Percentiles rank a stretch among this genome's conserved stretches.
These are phyloP conservation scores for Globisporangium middletonii DNA, from an alignment of 352 stramenopile genomes.

Conservation along the genomic window DNA sequence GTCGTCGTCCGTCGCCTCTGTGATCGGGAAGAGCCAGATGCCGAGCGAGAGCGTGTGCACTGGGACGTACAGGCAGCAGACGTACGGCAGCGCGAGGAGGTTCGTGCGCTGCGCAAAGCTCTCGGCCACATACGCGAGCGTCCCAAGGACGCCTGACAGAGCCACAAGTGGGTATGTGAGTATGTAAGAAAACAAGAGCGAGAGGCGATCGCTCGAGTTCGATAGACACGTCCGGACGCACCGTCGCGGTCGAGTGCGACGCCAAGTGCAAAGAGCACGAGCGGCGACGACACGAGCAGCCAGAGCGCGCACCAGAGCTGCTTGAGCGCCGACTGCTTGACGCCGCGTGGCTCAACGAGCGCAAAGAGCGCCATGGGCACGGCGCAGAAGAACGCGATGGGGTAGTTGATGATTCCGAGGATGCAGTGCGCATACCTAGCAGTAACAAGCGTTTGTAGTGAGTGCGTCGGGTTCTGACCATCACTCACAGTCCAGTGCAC, in stretches of 20 bases:
- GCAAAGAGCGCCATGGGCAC: conserved; percentile 58
- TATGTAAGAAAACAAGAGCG: neutral
- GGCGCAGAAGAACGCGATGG: conserved; percentile 67
- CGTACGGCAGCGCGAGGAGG: conserved; percentile 55
- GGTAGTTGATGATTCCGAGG: conserved; percentile 77
- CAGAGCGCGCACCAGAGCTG: conserved; percentile 32
- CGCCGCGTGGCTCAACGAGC: conserved; percentile 31
- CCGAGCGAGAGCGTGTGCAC: conserved; percentile 59
- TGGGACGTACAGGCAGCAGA: conserved; percentile 61
- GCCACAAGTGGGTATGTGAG: neutral
- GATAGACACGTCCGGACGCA: conserved; percentile 5
- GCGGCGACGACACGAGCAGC: conserved; percentile 51
- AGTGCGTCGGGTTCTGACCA: neutral
- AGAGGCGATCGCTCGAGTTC: too few relatives aligned
- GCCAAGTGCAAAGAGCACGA: conserved; percentile 27
- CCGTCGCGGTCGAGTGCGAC: conserved; percentile 18
- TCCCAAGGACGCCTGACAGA: conserved; percentile 5
- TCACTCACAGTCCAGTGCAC: neutral
- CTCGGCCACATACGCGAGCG: conserved; percentile 24
- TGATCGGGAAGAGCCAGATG: conserved; percentile 32
- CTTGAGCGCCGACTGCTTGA: conserved; percentile 13
- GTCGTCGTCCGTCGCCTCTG: neutral
- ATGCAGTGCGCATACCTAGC: conserved; percentile 59
- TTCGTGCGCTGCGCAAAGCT: conserved; percentile 50
- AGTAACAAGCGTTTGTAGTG: neutral